Evolutionary conservation across 768 basidiomycete genomes (phyloP).

Genomic region (Galerina sulciceps): DNA sequence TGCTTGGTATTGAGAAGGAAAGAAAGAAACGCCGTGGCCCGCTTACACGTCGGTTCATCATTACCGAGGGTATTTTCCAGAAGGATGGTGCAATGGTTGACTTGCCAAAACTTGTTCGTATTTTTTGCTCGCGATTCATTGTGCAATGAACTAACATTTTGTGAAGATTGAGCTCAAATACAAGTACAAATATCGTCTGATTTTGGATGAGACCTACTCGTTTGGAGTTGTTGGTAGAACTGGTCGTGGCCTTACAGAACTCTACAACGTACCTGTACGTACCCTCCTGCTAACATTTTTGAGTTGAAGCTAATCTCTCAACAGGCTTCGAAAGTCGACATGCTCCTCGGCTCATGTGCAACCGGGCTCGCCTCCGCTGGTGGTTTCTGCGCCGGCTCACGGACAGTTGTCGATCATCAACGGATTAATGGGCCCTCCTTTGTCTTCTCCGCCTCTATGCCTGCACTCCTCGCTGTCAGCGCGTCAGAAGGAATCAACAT

Average conservation of each 20-base stretch:
- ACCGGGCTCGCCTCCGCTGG: constrained; percentile 83
- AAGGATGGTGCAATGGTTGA: constrained; percentile 93
- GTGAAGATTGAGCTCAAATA: constrained; percentile 88
- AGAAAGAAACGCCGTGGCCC: constrained; percentile 80
- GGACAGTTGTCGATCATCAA: constrained; percentile 87
- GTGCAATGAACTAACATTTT: neutral
- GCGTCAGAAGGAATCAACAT: constrained; percentile 87
- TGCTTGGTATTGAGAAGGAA: constrained; percentile 86
- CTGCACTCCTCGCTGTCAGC: constrained; percentile 85
- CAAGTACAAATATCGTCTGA: constrained; percentile 94
- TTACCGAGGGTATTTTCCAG: constrained; percentile 97
- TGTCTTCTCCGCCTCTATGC: constrained; percentile 96
- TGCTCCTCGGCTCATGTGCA: constrained; percentile 91
- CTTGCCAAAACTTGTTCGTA: constrained; percentile 84
- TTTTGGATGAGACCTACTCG: constrained; percentile 92
- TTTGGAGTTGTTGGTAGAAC: constrained; percentile 93
- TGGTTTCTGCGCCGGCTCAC: constrained; percentile 94
- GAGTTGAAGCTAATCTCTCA: neutral
- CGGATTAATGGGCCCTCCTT: constrained; percentile 96
- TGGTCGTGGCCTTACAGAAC: constrained; percentile 92
- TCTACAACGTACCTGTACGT: constrained; percentile 90
- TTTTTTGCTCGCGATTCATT: neutral
- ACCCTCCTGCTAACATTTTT: neutral
- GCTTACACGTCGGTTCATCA: constrained; percentile 90
- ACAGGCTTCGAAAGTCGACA: constrained; percentile 88